Base-by-base conservation (phyloP, 2,329 filamentous ascomycete genomes). In the Ascosphaera apis region DNA sequence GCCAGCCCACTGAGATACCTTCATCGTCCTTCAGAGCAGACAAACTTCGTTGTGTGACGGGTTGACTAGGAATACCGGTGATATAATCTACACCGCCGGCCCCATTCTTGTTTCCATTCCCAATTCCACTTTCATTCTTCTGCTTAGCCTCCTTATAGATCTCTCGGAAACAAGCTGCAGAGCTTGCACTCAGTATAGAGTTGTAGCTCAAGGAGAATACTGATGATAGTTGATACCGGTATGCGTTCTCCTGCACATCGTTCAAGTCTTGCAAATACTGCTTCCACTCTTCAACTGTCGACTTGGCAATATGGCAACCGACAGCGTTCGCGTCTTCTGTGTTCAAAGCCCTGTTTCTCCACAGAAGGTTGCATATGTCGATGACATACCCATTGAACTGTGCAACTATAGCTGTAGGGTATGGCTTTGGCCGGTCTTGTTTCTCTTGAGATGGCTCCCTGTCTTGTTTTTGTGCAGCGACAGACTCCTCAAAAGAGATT, bases 321-420 rank as follows among this genome's bases (percentile, higher is more conserved):
- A 63, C 46, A 2, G 66, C 61, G 45, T 72, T 70, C n/a, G 65
- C 56, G 43, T 86, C 78, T 1, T 60, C 58, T 9, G 58, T 57
- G 39, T 69, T 69, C 40, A 91, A 75, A 1, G 76, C 81, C 9
- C 74, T 69, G 15, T 69, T 68, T 6, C 80, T 69, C 81, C 81
- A 91, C 33, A 88, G 53, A 35, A 78, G 71, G 49, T 91, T 91
- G 59, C 80, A 84, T 21, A 83, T 66, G 49, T 91, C 82, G 71
- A 88, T 84, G 21, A 91, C 65, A 50, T 77, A 83, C 15, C 76
- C 76, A 50, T 91, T 91, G 57, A 88, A 84, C 16, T 66, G 57
- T 42, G 71, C 68, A 30, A 82, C 67, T 38, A 76, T 68, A 21
- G 61, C 55, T 31, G 67, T 61, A 18, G 70, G 62, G 41, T 74